Base-by-base conservation (phyloP, 2,329 filamentous ascomycete species). In the Trichoderma sp. region DNA sequence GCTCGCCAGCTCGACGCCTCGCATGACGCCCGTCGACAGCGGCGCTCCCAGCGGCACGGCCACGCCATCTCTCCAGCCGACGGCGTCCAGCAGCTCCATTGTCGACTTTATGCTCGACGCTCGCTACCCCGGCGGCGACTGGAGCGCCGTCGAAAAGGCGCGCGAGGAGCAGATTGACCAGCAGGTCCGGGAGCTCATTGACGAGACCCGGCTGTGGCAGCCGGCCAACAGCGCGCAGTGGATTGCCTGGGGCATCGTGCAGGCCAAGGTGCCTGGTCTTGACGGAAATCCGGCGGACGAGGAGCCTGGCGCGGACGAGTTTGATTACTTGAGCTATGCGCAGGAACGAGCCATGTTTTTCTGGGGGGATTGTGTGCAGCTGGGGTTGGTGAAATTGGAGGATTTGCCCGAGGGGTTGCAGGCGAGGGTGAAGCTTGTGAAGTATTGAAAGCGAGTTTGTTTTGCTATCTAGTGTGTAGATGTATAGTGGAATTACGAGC, bases 171-270 rank as follows among this genome's bases (percentile, higher is more conserved):
- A 84, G 56, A 83, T 86, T 5, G 93, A 97, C 65, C 80, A 83
- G 46, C 88, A 91, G 74, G 85, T 96, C 6, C 83, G 87, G 59
- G 86, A 88, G 63, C 83, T 99, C 32, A 83, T 96, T 76, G 87
- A 90, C 51, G 94, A 98, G 81, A 90, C 93, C 2, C 85, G 89
- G 18, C 83, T 97, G 56, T 99, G 96, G 96, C 89, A 96, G 3
- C 84, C 92, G 0, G 92, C 93, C 49, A 97, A 96, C 80, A 94
- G 91, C 43, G 93, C 93, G 2, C 89, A 92, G 80, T 99, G 96
- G 96, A 88, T 96, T 28, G 92, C 94, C 1, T 99, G 96, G 96
- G 96, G 96, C 28, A 93, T 98, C 71, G 91, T 99, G 63, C 96
- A 99, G 81, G 95, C 96, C 59, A 94, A 96, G 77, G 85, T 97